Conservation (phyloP, 805 yeast genomes). For the Candida chauliodis region DNA sequence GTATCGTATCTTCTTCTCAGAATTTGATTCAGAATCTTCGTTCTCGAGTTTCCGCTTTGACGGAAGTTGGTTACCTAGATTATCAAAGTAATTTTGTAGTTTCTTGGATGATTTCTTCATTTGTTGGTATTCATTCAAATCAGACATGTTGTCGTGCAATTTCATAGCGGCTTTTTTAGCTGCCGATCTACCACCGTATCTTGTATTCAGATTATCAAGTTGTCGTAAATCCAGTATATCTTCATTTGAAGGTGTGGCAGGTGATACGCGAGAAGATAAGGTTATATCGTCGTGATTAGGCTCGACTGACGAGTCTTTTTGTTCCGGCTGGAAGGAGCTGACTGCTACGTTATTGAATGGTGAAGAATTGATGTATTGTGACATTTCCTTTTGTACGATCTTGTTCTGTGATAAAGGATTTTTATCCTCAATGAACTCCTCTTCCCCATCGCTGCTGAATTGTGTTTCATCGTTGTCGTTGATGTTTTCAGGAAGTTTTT, state of each 20-base stretch:
- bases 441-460: slow-evolving; percentile 6
- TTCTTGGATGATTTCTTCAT: slow-evolving; percentile 41
- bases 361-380: slow-evolving; percentile 3
- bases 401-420: slow-evolving; percentile 5
- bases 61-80: slow-evolving; percentile 21
- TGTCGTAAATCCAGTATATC: no score
- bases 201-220: background rate
- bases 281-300: background rate
- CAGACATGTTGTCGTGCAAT: slow-evolving; percentile 65
- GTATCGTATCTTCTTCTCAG: slow-evolving; percentile 21
- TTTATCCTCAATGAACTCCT: background rate
- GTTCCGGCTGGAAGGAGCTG: background rate
- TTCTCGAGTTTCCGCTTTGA: slow-evolving; percentile 6
- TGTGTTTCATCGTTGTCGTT: slow-evolving; percentile 4
- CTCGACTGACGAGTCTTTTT: background rate
- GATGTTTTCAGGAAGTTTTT: background rate
- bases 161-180: slow-evolving; percentile 62
- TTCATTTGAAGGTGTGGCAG: background rate
- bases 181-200: slow-evolving; percentile 47
- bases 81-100: slow-evolving; percentile 36
- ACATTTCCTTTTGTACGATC: slow-evolving; percentile 1
- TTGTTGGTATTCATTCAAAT: slow-evolving; percentile 60
- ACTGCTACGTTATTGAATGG: background rate
- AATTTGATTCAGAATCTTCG: background rate
- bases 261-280: background rate